Evolutionary conservation across 208 protist species (phyloP).

Genomic region (Zelonia costaricensis): DNA sequence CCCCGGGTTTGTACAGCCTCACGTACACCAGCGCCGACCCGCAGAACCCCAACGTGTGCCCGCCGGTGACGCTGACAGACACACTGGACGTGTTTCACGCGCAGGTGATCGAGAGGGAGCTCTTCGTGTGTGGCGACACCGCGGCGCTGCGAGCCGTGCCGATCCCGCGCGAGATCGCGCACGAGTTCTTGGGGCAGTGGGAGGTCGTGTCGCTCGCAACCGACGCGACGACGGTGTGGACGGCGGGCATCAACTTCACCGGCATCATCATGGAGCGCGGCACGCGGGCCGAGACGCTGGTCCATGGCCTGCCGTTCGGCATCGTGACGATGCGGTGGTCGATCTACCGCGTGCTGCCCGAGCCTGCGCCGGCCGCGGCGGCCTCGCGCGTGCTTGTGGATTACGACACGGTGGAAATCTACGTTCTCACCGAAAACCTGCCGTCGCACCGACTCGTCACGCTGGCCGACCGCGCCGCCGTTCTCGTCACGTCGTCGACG

Average conservation of each 20-base stretch:
- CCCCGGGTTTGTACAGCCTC: conserved; percentile 81
- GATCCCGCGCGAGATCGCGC: conserved; percentile 56
- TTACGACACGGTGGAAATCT: conserved; percentile 67
- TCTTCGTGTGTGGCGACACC: conserved; percentile 71
- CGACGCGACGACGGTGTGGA: conserved; percentile 51
- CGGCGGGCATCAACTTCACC: conserved; percentile 49
- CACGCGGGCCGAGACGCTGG: conserved; percentile 44
- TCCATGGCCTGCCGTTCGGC: conserved; percentile 82
- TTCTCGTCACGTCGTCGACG: conserved; percentile 71
- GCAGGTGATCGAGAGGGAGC: conserved; percentile 55
- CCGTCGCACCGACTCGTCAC: conserved; percentile 66
- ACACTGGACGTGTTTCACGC: conserved; percentile 80
- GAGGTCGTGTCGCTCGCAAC: conserved; percentile 83
- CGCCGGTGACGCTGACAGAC: conserved; percentile 52
- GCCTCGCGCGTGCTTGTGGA: conserved; percentile 62
- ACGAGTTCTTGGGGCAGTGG: conserved; percentile 76
- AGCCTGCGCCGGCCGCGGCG: not conserved
- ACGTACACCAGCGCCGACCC: conserved; percentile 63
- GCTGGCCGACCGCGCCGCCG: conserved; percentile 54
- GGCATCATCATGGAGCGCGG: conserved; percentile 65
- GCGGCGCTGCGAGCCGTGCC: conserved; percentile 67
- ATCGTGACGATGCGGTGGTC: conserved; percentile 85
- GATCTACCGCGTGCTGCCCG: conserved; percentile 49
- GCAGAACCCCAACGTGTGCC: conserved; percentile 60
- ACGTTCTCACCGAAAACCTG: conserved; percentile 85